Percentiles rank a stretch among this genome's conserved stretches.
These are phyloP conservation scores for Leucocoprinus leucothites DNA, from an alignment of 768 basidiomycete genomes.

Conservation along the genomic window DNA sequence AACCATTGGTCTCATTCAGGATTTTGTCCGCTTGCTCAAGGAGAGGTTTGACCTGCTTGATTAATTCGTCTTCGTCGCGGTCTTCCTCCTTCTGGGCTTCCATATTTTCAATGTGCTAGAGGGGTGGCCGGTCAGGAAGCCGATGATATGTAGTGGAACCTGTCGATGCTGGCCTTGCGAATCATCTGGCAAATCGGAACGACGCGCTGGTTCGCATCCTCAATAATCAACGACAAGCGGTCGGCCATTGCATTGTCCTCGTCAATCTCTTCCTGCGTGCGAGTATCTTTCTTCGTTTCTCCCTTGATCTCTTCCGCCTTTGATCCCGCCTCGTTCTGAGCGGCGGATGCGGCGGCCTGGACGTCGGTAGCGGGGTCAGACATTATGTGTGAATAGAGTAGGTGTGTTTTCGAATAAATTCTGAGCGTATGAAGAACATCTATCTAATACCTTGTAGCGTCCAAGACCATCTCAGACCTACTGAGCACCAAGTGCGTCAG, in stretches of 20 bases:
- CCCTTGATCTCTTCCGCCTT: no score
- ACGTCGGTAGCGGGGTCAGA: no score
- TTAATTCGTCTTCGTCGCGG: constrained; percentile 30
- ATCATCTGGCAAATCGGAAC: constrained; percentile 32
- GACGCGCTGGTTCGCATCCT: constrained; percentile 28
- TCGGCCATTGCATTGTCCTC: constrained; percentile 27
- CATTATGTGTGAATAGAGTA: no score
- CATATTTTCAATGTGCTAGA: constrained; percentile 33
- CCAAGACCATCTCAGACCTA: no score
- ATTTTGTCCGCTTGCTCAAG: constrained; percentile 35
- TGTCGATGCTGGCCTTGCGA: constrained; percentile 25
- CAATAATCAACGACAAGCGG: constrained; percentile 31
- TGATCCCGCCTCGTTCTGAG: no score
- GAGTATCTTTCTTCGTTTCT: no score
- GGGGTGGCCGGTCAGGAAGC: background rate
- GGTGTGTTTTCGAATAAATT: no score
- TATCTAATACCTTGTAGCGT: no score
- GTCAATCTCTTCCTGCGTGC: constrained; percentile 22
- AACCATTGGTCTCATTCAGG: constrained; percentile 34
- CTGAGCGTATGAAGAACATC: no score
- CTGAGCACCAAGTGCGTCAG: no score
- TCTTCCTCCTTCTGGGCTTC: constrained; percentile 32
- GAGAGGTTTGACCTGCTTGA: constrained; percentile 32
- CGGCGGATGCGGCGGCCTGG: no score
- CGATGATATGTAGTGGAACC: background rate